Conservation (phyloP, 2,329 filamentous ascomycete genomes). For the Sclerotinia spermophila region DNA sequence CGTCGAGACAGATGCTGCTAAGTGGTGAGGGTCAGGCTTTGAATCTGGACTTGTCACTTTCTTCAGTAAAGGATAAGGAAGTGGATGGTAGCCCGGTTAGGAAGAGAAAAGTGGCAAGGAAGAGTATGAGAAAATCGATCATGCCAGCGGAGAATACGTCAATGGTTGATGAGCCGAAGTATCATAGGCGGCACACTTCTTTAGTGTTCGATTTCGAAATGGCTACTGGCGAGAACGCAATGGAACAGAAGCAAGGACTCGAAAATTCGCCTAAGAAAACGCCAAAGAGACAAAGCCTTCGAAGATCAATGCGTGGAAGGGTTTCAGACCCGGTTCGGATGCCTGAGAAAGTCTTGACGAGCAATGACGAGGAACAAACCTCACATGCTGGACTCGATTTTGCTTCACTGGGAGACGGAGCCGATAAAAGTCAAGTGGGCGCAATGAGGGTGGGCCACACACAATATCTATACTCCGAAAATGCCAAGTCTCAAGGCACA, state of each 20-base stretch:
- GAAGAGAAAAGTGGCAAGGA: slow-evolving; percentile 29
- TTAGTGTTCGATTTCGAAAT: slow-evolving; percentile 8
- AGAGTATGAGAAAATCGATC: slow-evolving; percentile 25
- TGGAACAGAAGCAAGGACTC: not conserved
- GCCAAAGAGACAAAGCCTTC: slow-evolving; percentile 8
- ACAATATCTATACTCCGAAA: not conserved
- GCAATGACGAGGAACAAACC: not conserved
- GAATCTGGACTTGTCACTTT: not conserved
- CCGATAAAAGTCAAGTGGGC: too few relatives aligned
- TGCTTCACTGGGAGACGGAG: not conserved
- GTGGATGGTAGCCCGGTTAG: slow-evolving; percentile 19
- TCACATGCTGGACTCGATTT: not conserved
- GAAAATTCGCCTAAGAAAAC: not conserved
- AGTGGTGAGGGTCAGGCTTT: not conserved
- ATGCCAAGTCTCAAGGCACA: not conserved
- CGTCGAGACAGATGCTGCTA: slow-evolving; percentile 23
- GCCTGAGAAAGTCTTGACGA: not conserved
- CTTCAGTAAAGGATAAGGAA: not conserved
- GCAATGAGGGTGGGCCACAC: not conserved
- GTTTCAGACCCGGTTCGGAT: not conserved
- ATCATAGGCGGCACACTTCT: slow-evolving; percentile 2
- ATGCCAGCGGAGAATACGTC: not conserved
- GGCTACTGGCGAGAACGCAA: not conserved
- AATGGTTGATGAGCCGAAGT: slow-evolving; percentile 2
- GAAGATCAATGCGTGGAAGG: slow-evolving; percentile 14